Percentiles rank a stretch among this genome's conserved stretches.
Conservation (phyloP, 495 filamentous ascomycete genomes). For the Talaromyces borbonicus region DNA sequence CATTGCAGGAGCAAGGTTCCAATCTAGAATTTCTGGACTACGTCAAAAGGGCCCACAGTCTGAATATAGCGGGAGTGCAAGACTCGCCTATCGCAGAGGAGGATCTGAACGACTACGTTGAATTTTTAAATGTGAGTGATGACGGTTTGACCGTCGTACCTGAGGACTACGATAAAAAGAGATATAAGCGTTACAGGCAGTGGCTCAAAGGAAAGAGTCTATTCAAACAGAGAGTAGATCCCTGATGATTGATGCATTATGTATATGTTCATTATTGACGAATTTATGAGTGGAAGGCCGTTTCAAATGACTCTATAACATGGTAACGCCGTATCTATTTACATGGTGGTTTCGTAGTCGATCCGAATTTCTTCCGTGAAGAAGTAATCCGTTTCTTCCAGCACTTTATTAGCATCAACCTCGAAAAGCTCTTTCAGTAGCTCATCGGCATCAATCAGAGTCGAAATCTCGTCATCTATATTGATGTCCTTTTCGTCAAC, state of each 20-base stretch:
- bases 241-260: too few relatives aligned
- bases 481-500: constrained; percentile 14
- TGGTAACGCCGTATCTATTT: too few relatives aligned
- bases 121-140: constrained; percentile 65
- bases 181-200: constrained; percentile 91
- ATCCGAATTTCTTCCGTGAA: too few relatives aligned
- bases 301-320: too few relatives aligned
- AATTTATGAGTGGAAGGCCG: too few relatives aligned
- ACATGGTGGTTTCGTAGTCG: too few relatives aligned
- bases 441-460: constrained; percentile 28
- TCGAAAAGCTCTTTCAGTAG: constrained; percentile 20
- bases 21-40: constrained; percentile 69
- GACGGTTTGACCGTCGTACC: constrained; percentile 80
- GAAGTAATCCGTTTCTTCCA: constrained; percentile 10
- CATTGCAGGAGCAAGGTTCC: constrained; percentile 28
- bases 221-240: constrained; percentile 80
- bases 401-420: constrained; percentile 10
- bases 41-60: constrained; percentile 38
- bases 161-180: constrained; percentile 77
- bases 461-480: constrained; percentile 23
- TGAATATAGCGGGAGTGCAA: constrained; percentile 17
- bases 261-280: too few relatives aligned
- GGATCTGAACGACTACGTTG: constrained; percentile 62
- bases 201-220: constrained; percentile 89
- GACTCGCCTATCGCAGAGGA: constrained; percentile 39